These are phyloP conservation scores for Colletotrichum sidae DNA, from an alignment of 2,329 filamentous ascomycete genomes.

Conservation along the genomic window DNA sequence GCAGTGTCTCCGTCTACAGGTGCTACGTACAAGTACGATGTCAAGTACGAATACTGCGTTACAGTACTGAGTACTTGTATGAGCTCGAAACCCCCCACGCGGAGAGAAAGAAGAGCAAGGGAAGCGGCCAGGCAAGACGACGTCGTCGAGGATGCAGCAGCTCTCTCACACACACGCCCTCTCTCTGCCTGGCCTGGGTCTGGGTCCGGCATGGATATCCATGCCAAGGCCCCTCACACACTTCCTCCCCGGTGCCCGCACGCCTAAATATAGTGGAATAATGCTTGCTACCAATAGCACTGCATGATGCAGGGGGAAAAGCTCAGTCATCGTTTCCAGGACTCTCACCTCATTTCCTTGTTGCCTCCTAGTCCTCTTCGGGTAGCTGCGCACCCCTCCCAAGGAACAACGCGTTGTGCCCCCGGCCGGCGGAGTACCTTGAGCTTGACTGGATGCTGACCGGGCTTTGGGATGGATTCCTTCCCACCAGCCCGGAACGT, in stretches of 20 bases:
- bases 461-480: not conserved
- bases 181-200: too few relatives aligned
- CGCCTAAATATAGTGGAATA: conserved; percentile 36
- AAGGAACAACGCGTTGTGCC: conserved; percentile 3
- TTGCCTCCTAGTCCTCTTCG: conserved; percentile 17
- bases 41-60: too few relatives aligned
- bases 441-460: conserved; percentile 5
- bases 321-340: conserved; percentile 24
- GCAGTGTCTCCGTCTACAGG: too few relatives aligned
- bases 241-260: conserved; percentile 8
- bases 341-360: conserved; percentile 23
- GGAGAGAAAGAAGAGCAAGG: not conserved
- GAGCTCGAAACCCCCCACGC: conserved; percentile 15
- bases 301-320: conserved; percentile 37
- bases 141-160: too few relatives aligned
- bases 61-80: not conserved
- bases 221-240: conserved; percentile 14
- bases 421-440: conserved; percentile 15
- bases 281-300: conserved; percentile 31
- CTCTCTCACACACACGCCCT: too few relatives aligned
- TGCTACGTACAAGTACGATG: too few relatives aligned
- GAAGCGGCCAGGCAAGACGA: too few relatives aligned
- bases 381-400: conserved; percentile 9
- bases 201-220: conserved; percentile 33
- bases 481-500: conserved; percentile 12